Percentiles rank a stretch among this genome's conserved stretches.
Conservation (phyloP, 129 eudicot genomes). For the Chrysanthemum lavandulifolium region DNA sequence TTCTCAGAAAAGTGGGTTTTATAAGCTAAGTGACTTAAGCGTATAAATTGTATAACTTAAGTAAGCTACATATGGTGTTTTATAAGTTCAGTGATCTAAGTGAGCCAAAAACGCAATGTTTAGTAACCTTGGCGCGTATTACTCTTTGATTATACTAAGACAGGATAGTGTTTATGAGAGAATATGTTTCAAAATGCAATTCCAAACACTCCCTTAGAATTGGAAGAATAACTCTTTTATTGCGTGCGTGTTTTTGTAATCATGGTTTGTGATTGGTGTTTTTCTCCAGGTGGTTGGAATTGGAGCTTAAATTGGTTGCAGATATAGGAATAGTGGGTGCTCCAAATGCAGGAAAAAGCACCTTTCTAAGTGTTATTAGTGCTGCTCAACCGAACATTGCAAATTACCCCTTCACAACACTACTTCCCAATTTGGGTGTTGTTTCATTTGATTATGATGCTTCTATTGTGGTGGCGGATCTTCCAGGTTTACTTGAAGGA, state of each 20-base stretch:
- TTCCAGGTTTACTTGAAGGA: slow-evolving; percentile 97
- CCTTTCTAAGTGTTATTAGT: slow-evolving; percentile 77
- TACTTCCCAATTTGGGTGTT: slow-evolving; percentile 91
- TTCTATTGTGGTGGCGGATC: slow-evolving; percentile 87
- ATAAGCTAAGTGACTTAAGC: too few relatives aligned
- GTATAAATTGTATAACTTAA: too few relatives aligned
- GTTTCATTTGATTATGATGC: slow-evolving; percentile 86
- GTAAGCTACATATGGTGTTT: too few relatives aligned
- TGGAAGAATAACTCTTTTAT: too few relatives aligned
- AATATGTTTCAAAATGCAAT: background rate
- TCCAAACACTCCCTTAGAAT: background rate
- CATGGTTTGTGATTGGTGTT: slow-evolving; percentile 18
- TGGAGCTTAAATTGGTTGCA: slow-evolving; percentile 95
- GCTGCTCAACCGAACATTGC: slow-evolving; percentile 94
- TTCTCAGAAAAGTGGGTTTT: too few relatives aligned
- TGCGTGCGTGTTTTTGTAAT: too few relatives aligned
- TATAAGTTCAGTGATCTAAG: too few relatives aligned
- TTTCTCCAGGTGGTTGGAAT: slow-evolving; percentile 87
- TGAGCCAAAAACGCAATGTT: too few relatives aligned
- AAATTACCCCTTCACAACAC: slow-evolving; percentile 88
- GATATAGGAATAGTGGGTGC: slow-evolving; percentile 98
- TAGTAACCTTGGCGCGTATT: too few relatives aligned
- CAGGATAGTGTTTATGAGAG: background rate
- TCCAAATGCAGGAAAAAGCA: slow-evolving; percentile 98
- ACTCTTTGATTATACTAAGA: too few relatives aligned